Base-by-base conservation (phyloP, 2,329 filamentous ascomycete genomes). In the Fusarium ramigenum region DNA sequence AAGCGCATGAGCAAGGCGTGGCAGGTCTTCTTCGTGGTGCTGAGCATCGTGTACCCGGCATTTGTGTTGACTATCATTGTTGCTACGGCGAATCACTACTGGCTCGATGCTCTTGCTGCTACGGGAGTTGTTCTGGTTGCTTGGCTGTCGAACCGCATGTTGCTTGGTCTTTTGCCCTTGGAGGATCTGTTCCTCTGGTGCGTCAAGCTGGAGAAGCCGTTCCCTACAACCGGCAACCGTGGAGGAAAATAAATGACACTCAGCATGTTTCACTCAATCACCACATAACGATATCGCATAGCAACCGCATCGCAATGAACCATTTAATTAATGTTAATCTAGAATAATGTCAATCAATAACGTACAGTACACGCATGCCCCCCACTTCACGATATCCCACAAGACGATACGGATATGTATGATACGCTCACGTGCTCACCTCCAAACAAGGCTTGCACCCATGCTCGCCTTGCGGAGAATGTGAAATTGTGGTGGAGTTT, bases 111-210 rank as follows among this genome's bases (percentile, higher is more conserved):
- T 0, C 84, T 92, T 25, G 91, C 90, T 3, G 91, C 91, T 1
- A 86, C 88, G 2, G 74, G 88, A 23, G 90, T 93, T 6, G 92
- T 91, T 52, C 83, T 84, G 1, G 71, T 91, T 15, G 89, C 89
- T 0, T 93, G 90, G 87, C 72, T 82, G 60, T 83, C 82, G 66
- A 87, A 87, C 73, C 80, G 84, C 21, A 78, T 84, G 19, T 75
- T 93, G 60, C 78, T 92, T 66, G 91, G 91, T 67, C 79, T 93
- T 67, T 75, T 92, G 37, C 87, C 87, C 0, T 62, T 93, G 12
- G 91, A 93, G 78, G 91, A 93, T 76, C 90, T 89, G 79, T 89
- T 93, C 75, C 82, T 93, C 37, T 91, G 87, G 86, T 81, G 85
- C 12, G 82, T 91, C 72, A 84, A 89, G 62, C 86, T 93, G 42